These are phyloP conservation scores for Candida multigemmis DNA, from an alignment of 805 yeast genomes.

Conservation along the genomic window DNA sequence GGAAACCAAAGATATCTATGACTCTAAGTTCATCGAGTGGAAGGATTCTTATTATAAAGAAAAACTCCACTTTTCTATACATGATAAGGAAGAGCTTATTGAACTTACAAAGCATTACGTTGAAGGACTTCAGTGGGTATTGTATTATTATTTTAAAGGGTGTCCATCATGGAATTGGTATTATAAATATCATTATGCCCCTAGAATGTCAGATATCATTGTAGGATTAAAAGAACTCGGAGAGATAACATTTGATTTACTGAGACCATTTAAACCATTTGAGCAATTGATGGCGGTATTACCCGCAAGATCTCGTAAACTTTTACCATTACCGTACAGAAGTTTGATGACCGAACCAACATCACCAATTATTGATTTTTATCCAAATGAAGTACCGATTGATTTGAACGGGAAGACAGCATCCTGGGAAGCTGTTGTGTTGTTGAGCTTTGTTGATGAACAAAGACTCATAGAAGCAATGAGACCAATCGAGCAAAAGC, in stretches of 20 bases:
- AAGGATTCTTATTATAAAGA: constrained; percentile 76
- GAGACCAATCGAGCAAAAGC: constrained; percentile 49
- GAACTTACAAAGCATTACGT: constrained; percentile 71
- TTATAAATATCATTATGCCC: constrained; percentile 83
- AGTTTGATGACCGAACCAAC: constrained; percentile 75
- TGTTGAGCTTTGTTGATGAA: constrained; percentile 86
- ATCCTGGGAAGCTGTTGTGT: constrained; percentile 96
- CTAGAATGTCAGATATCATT: constrained; percentile 81
- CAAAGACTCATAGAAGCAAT: constrained; percentile 64
- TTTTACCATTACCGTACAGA: constrained; percentile 74
- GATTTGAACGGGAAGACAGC: constrained; percentile 94
- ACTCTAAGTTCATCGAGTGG: constrained; percentile 71
- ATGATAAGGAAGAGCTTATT: constrained; percentile 50
- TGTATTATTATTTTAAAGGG: constrained; percentile 83
- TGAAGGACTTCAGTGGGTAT: constrained; percentile 96
- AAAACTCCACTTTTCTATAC: constrained; percentile 64
- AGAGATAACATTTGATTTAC: constrained; percentile 45
- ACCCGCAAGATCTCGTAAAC: constrained; percentile 79
- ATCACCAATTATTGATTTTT: constrained; percentile 85
- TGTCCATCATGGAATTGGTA: constrained; percentile 97
- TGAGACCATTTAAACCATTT: constrained; percentile 82
- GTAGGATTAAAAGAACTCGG: constrained; percentile 56
- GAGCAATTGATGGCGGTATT: constrained; percentile 96
- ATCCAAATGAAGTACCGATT: constrained; percentile 78
- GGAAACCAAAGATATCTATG: constrained; percentile 51